These are phyloP conservation scores for Malassezia brasiliensis DNA, from an alignment of 1,284 basidiomycete species.

Conservation along the genomic window DNA sequence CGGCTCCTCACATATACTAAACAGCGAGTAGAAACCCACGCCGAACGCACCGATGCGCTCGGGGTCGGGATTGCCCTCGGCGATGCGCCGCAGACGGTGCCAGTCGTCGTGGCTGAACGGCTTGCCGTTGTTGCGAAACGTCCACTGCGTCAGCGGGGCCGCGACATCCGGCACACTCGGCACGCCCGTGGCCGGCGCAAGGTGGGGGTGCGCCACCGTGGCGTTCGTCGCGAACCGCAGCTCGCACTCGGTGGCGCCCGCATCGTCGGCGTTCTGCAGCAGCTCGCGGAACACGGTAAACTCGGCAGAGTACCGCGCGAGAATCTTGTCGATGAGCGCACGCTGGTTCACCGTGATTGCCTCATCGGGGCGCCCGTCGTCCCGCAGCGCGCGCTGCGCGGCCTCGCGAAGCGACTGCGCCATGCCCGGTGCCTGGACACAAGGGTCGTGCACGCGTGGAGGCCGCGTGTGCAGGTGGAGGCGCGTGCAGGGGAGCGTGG, in stretches of 20 bases:
- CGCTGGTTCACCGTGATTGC: conserved; percentile 90
- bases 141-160: conserved; percentile 51
- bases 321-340: conserved; percentile 53
- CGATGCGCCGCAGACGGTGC: conserved; percentile 45
- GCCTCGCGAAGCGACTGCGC: conserved; percentile 8
- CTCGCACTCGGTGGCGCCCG: conserved; percentile 55
- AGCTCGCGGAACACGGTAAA: conserved; percentile 72
- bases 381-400: conserved; percentile 24
- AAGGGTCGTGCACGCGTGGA: no score
- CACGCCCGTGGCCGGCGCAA: neutral
- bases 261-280: conserved; percentile 91
- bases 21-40: conserved; percentile 54
- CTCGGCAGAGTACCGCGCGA: conserved; percentile 87
- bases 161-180: conserved; percentile 42
- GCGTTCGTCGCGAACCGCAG: conserved; percentile 37
- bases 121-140: conserved; percentile 70
- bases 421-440: neutral
- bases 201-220: conserved; percentile 13
- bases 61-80: conserved; percentile 54
- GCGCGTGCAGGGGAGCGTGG: no score
- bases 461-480: no score
- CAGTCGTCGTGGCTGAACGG: conserved; percentile 44
- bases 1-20: conserved; percentile 63
- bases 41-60: conserved; percentile 52
- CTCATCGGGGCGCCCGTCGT: conserved; percentile 51